Evolutionary conservation across 1,284 basidiomycete genomes (phyloP), one percentile per base, ranked within the genome.

Genomic region (Microbotryomycetes sp.): DNA sequence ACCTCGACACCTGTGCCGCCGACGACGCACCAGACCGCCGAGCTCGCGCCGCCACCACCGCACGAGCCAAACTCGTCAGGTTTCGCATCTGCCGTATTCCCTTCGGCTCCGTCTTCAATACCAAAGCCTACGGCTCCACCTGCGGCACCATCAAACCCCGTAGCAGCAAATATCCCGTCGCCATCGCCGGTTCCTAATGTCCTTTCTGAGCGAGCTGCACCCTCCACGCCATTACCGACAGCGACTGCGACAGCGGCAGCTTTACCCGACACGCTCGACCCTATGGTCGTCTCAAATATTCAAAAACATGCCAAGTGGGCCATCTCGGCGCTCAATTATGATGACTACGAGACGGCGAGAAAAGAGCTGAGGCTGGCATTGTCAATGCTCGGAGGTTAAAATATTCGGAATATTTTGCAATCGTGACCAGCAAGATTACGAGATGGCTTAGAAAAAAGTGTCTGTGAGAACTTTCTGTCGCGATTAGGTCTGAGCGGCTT

Each of bases 231-330:
- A 72, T 76, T 62, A 60, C 62, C 52, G 52, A 61, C 68, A 62
- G 47, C 60, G 31, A 30, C 62, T n/a, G 79, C 83, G 13, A 81
- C 80, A 2, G n/a, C n/a, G n/a, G n/a, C n/a, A n/a, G n/a, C n/a
- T n/a, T 77, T 74, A 54, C 85, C 83, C 83, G 86, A 84, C 67
- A 83, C 82, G 1, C 75, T 88, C 50, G 84, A 87, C 3, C 83
- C 86, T 1, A 75, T 75, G 54, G 69, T 82, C 59, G 81, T 92
- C 41, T 80, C 85, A 28, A 83, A 85, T 68, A 83, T 82, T 26
- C 91, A 96, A 78, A 93, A 89, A 73, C 91, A 93, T 71, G 91
- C 90, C 70, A 82, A 82, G 57, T 94, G 86, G 77, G 92, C 92
- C 6, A 90, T 94, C 62, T 91, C 88, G 23, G 84, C 92, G 21